Conservation (phyloP, 2,329 filamentous ascomycete species). For the Apiospora saccharicola region DNA sequence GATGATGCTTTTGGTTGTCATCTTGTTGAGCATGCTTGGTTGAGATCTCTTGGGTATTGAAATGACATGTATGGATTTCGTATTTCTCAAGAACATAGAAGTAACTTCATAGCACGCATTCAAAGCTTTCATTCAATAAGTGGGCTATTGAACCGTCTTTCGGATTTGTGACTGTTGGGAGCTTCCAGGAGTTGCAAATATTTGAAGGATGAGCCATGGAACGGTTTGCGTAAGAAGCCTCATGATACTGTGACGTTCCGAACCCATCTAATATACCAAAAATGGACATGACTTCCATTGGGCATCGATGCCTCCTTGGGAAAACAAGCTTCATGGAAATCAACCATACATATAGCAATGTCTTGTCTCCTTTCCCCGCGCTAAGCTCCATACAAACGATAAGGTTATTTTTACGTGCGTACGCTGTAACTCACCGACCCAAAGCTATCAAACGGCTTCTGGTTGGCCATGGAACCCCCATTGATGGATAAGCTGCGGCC, state of each 20-base stretch:
- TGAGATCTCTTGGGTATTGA: neutral
- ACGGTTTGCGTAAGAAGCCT: neutral
- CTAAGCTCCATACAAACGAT: neutral
- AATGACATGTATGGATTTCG: neutral
- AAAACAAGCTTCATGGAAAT: slow-evolving; percentile 4
- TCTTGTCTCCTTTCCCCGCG: neutral
- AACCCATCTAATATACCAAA: neutral
- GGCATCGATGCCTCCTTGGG: slow-evolving; percentile 13
- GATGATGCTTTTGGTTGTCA: neutral
- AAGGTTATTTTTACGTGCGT: neutral
- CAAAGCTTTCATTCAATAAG: neutral
- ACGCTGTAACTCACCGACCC: neutral
- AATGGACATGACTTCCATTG: neutral
- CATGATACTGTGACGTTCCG: neutral
- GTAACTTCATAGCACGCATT: neutral
- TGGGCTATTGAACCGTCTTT: neutral
- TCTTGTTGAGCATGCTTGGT: neutral
- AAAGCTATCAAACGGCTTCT: neutral
- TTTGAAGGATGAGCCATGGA: neutral
- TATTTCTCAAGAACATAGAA: slow-evolving; percentile 6
- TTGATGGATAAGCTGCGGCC: neutral
- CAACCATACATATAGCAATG: neutral
- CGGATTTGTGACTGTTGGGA: neutral
- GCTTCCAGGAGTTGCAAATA: neutral
- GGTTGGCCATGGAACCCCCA: neutral